Conservation (phyloP, 2,329 filamentous ascomycete species). For the Macrophomina pseudophaseolina region DNA sequence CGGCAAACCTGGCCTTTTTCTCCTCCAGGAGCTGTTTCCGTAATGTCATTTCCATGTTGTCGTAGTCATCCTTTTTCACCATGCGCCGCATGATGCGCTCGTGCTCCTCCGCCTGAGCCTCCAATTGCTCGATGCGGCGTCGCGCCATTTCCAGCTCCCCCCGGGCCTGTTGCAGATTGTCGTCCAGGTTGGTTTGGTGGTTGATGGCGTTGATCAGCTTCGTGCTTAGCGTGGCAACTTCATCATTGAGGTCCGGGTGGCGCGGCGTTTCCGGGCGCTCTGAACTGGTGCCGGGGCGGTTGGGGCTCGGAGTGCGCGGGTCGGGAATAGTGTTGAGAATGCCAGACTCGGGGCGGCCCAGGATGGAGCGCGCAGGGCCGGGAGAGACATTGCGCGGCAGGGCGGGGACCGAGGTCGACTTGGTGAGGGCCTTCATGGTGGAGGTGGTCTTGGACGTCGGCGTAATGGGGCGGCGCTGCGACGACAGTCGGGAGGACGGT, state of each 20-base stretch:
- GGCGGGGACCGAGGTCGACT: conserved; percentile 45
- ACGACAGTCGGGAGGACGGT: conserved; percentile 38
- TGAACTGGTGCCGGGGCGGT: conserved; percentile 37
- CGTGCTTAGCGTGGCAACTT: conserved; percentile 88
- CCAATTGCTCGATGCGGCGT: conserved; percentile 70
- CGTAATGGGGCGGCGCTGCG: conserved; percentile 41
- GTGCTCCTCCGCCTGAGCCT: conserved; percentile 66
- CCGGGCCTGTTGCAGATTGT: conserved; percentile 79
- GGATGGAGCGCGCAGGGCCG: not conserved
- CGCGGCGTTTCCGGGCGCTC: conserved; percentile 45
- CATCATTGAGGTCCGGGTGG: conserved; percentile 68
- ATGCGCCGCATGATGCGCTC: conserved; percentile 65
- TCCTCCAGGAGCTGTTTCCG: conserved; percentile 50
- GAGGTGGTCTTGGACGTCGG: conserved; percentile 34
- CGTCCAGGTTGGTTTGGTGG: conserved; percentile 89
- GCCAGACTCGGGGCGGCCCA: conserved; percentile 55
- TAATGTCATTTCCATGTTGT: conserved; percentile 55
- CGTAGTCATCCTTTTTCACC: conserved; percentile 75
- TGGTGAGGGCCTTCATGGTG: conserved; percentile 43
- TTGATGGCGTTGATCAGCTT: conserved; percentile 98
- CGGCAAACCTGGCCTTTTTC: conserved; percentile 45
- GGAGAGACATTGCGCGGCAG: conserved; percentile 34
- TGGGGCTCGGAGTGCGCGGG: conserved; percentile 50
- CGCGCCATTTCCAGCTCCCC: conserved; percentile 79
- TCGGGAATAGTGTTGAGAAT: conserved; percentile 72